A percentile compares a stretch with the other conserved stretches of the same genome.
Conservation (phyloP, 1,139 yeast genomes). For the Yamadazyma membranifaciens region DNA sequence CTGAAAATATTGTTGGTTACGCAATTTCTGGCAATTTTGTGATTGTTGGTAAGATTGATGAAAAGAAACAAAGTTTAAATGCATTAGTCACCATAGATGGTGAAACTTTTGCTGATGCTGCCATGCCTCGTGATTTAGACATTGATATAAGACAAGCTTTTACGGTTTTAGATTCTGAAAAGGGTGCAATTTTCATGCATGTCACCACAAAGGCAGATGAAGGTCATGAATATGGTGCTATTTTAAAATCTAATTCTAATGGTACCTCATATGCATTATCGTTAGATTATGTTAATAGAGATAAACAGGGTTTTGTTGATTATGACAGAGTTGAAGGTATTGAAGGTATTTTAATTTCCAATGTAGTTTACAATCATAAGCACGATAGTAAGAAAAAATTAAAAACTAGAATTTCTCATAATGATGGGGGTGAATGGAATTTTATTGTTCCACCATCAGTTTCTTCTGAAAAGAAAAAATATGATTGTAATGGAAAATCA, state of each 20-base stretch:
- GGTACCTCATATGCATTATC: conserved; percentile 88
- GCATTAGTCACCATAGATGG: conserved; percentile 86
- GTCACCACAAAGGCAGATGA: conserved; percentile 60
- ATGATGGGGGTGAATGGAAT: conserved; percentile 92
- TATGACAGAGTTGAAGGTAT: conserved; percentile 80
- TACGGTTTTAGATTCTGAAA: conserved; percentile 74
- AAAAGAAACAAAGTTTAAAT: conserved; percentile 41
- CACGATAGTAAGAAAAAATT: conserved; percentile 31
- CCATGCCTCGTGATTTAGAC: conserved; percentile 68
- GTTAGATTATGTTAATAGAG: conserved; percentile 73
- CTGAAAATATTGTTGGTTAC: conserved; percentile 38
- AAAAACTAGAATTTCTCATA: conserved; percentile 74
- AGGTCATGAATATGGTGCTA: conserved; percentile 68
- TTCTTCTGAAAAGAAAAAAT: conserved; percentile 62
- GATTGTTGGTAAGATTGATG: conserved; percentile 62
- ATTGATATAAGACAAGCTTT: conserved; percentile 74
- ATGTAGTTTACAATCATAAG: conserved; percentile 53
- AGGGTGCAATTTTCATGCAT: conserved; percentile 79
- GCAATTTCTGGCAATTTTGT: conserved; percentile 56
- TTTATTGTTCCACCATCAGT: conserved; percentile 63
- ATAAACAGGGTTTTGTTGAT: conserved; percentile 75
- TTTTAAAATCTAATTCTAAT: conserved; percentile 90
- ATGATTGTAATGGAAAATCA: conserved; percentile 51
- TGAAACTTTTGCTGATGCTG: conserved; percentile 70
- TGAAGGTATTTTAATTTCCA: conserved; percentile 84